Base-by-base conservation (phyloP, 768 basidiomycete genomes). In the Boletus vinaceobasis region DNA sequence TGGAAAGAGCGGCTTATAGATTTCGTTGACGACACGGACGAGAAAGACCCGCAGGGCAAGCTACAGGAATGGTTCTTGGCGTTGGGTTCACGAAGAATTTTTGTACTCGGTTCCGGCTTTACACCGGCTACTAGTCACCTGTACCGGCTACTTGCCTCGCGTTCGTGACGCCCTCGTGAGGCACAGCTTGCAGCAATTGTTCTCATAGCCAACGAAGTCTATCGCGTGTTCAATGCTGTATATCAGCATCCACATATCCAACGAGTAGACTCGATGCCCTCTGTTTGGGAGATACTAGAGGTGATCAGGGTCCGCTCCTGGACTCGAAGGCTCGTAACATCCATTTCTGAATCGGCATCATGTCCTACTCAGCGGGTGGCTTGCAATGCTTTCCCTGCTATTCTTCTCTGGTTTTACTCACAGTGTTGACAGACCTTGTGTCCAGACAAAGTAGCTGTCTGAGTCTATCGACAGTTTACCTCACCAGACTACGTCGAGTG, bases 61-160 rank as follows among this genome's bases (percentile, higher is more conserved):
- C 7, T 29, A n/a, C 36, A 3, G 23, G 29, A 13, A 5, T 13
- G 8, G 27, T 35, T 3, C 32, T 36, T 9, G n/a, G 15, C 9
- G 37, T 36, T 31, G 27, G 23, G 48, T 40, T 52, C 43, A 56
- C 56, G 50, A 45, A 59, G 11, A 2, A n/a, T n/a, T 42, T 27
- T 26, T 44, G 19, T 60, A 26, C 29, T 32, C 65, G 58, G 63
- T 35, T 52, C 63, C 58, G 65, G 65, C 27, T 36, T 10, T 27
- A 29, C 38, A n/a, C 21, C 14, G 29, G 21, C 19, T n/a, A 21
- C 19, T n/a, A 21, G 31, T 37, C 21, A 27, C 48, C 40, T 37
- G 26, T 40, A 27, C 45, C 43, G 36, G 21, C 36, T 33, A 33
- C n/a, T n/a, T n/a, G 42, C 43, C 39, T 37, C 32, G 40, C 37